Conservation (phyloP, 78 protist species). For the Dictyostelium citrinum region DNA sequence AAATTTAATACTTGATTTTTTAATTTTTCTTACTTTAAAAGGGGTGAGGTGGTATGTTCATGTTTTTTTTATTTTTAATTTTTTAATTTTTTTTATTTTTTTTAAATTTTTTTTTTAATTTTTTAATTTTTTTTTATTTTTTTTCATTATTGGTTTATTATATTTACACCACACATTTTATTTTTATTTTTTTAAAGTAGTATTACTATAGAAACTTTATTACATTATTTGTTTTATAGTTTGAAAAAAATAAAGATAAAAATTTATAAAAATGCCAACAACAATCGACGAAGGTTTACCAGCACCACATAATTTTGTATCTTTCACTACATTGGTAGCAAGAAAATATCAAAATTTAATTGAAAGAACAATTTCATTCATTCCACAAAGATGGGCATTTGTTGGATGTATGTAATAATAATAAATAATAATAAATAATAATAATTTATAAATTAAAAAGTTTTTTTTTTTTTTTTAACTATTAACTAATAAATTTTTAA, state of each 20-base stretch:
- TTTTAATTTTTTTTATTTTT: neutral
- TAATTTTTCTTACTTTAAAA: too few relatives aligned
- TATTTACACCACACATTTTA: neutral
- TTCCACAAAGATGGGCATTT: conserved; percentile 66
- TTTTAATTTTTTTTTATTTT: neutral
- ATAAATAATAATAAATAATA: neutral
- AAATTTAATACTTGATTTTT: too few relatives aligned
- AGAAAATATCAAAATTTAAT: conserved; percentile 55
- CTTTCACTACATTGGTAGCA: conserved; percentile 3
- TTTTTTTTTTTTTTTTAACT: too few relatives aligned
- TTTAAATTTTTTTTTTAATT: neutral
- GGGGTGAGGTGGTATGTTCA: too few relatives aligned
- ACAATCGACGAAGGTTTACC: conserved; percentile 66
- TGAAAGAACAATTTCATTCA: conserved; percentile 42
- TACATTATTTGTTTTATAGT: neutral
- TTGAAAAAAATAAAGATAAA: neutral
- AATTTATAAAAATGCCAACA: conserved; percentile 22
- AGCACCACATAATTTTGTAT: conserved; percentile 38
- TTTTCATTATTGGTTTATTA: neutral
- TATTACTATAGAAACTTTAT: neutral
- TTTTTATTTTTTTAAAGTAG: neutral
- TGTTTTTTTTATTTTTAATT: neutral
- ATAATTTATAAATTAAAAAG: too few relatives aligned
- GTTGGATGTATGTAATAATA: conserved; percentile 17
- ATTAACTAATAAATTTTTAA: neutral